Base-by-base conservation (phyloP, 2,329 filamentous ascomycete species). In the Pestalotiopsis sp. region DNA sequence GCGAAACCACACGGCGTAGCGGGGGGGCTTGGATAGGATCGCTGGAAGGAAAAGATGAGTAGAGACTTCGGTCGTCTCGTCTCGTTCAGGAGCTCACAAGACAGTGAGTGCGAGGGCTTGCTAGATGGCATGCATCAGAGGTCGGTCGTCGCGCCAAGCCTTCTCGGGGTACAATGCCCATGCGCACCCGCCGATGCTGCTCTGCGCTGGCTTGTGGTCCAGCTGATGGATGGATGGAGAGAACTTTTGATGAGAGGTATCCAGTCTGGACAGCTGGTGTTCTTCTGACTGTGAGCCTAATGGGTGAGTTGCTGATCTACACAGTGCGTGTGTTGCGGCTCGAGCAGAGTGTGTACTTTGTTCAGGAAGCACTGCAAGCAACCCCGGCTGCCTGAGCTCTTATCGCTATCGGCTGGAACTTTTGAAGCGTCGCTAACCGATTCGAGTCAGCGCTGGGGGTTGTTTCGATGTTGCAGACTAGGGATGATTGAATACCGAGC, bases 31-130 rank as follows among this genome's bases (percentile, higher is more conserved):
- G 45, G 45, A n/a, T n/a, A 9, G 20, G 45, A 20, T 52, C 45
- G 45, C 45, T 4, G 20, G 20, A 3, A n/a, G n/a, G 45, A 20
- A 52, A n/a, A 52, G 14, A n/a, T 52, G 45, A 9, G 20, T n/a
- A n/a, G 45, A 52, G 45, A n/a, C 17, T n/a, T 5, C 13, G 11
- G 25, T 39, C 27, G 31, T 39, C 27, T 38, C 59, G 59, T 27
- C 57, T 59, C 6, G 57, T 62, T 62, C 59, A 62, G 59, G 59
- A 62, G 59, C 59, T 62, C 59, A 62, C 59, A 39, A 62, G 59
- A 23, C 59, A 52, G 45, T n/a, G 45, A 52, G 17, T 36, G 31
- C 31, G 31, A 36, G 45, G 45, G 45, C 45, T 52, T 52, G 45
- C 45, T 52, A 39, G 59, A 20, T 27, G n/a, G 59, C 59, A 38